Conservation (phyloP, 257 asterid genomes). For the Penstemon davidsonii region DNA sequence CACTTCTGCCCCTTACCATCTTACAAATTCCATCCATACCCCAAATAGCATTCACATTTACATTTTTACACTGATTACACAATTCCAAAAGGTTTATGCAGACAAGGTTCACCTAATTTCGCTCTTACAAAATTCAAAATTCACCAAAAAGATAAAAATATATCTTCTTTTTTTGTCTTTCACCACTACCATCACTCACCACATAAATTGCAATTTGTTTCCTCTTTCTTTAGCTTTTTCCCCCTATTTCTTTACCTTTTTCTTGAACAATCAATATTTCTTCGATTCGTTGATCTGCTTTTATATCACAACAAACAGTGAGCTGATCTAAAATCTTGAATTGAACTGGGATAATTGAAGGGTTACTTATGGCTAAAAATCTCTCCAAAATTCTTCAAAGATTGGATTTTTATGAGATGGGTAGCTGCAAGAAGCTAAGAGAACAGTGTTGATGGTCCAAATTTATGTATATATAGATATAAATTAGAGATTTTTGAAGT, state of each 20-base stretch:
- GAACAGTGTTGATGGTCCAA: conserved; percentile 30
- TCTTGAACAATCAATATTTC: conserved; percentile 55
- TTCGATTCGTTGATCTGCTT: conserved; percentile 85
- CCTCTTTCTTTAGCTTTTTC: conserved; percentile 30
- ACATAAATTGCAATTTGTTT: conserved; percentile 26
- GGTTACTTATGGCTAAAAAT: conserved; percentile 44
- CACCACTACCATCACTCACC: conserved; percentile 28
- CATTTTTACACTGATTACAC: no score
- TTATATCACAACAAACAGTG: conserved; percentile 37
- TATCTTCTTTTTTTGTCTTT: conserved; percentile 41
- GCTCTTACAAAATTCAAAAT: conserved; percentile 32
- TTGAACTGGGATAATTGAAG: conserved; percentile 44
- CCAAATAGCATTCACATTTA: no score
- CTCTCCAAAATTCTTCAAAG: conserved; percentile 34
- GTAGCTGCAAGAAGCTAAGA: conserved; percentile 41
- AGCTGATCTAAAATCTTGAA: conserved; percentile 48
- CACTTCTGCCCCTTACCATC: no score
- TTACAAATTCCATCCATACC: no score
- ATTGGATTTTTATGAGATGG: conserved; percentile 59
- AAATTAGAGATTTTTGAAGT: conserved; percentile 36
- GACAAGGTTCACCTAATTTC: conserved; percentile 36
- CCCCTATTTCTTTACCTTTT: conserved; percentile 44
- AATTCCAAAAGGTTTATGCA: no score
- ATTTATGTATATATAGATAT: conserved; percentile 24
- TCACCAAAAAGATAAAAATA: conserved; percentile 28